A percentile compares a stretch with the other conserved stretches of the same genome.
These are phyloP conservation scores for Aspergillus floridensis DNA, from an alignment of 2,329 filamentous ascomycete species.

Conservation along the genomic window DNA sequence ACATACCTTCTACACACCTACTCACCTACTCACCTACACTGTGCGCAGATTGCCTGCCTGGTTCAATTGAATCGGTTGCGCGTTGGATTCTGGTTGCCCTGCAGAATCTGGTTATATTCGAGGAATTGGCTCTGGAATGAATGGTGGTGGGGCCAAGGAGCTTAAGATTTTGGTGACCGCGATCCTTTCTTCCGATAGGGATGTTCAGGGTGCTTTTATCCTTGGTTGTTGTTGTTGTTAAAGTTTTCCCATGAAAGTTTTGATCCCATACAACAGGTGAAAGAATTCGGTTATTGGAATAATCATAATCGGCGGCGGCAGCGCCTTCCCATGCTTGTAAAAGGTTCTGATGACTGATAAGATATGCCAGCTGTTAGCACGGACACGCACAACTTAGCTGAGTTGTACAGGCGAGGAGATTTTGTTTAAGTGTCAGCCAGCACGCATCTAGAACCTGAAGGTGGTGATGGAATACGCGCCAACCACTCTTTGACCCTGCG, in stretches of 20 bases:
- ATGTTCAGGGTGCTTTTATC: background rate
- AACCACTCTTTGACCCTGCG: background rate
- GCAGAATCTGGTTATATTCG: background rate
- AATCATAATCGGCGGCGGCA: no score
- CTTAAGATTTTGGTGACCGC: background rate
- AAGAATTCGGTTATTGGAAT: background rate
- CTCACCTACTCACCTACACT: no score
- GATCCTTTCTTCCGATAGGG: background rate
- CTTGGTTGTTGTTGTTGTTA: background rate
- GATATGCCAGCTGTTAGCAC: constrained; percentile 4
- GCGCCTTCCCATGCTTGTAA: background rate
- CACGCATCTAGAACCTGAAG: background rate
- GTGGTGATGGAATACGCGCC: background rate
- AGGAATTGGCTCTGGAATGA: background rate
- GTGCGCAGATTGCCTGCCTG: no score
- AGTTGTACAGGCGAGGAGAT: constrained; percentile 2
- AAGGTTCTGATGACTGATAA: background rate
- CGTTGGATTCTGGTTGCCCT: background rate
- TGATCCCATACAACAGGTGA: background rate
- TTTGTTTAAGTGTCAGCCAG: background rate
- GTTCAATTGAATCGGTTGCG: no score
- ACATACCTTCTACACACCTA: no score
- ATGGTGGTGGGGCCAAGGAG: background rate
- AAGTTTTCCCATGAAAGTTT: background rate
- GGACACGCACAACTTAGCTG: background rate